These are phyloP conservation scores for Exophiala calicioides DNA, from an alignment of 2,329 filamentous ascomycete genomes.

Conservation along the genomic window DNA sequence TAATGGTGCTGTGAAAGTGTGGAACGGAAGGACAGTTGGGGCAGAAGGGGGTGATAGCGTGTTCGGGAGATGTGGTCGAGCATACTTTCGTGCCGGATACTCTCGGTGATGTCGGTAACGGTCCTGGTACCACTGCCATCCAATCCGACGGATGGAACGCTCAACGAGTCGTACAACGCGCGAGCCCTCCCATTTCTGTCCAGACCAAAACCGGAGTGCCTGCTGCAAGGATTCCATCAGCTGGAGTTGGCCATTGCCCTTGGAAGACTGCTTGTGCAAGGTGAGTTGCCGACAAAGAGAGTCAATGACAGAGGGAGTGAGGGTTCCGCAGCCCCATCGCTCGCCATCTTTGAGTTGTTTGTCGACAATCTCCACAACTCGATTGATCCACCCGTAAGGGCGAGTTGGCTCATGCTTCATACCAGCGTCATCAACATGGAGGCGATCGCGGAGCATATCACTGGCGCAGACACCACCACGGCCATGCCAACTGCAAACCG, in stretches of 20 bases:
- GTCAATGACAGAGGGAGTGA: slow-evolving; percentile 57
- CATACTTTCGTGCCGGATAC: slow-evolving; percentile 62
- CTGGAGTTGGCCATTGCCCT: slow-evolving; percentile 20
- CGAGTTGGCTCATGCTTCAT: slow-evolving; percentile 73
- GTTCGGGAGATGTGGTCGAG: slow-evolving; percentile 70
- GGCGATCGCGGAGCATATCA: slow-evolving; percentile 74
- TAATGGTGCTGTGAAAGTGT: slow-evolving; percentile 94
- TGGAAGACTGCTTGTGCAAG: slow-evolving; percentile 27
- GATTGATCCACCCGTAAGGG: slow-evolving; percentile 79
- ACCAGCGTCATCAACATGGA: slow-evolving; percentile 86
- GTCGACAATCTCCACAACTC: slow-evolving; percentile 85
- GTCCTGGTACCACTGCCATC: slow-evolving; percentile 87
- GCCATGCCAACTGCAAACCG: slow-evolving; percentile 91
- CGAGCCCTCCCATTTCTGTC: slow-evolving; percentile 83
- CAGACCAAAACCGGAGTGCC: slow-evolving; percentile 62
- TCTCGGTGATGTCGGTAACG: slow-evolving; percentile 65
- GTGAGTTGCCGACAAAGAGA: slow-evolving; percentile 54
- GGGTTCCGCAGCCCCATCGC: slow-evolving; percentile 74
- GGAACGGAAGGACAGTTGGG: slow-evolving; percentile 92
- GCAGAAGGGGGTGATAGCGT: slow-evolving; percentile 78
- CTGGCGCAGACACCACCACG: slow-evolving; percentile 81
- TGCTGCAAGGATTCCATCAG: slow-evolving; percentile 33
- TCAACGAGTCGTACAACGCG: slow-evolving; percentile 81
- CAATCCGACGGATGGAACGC: slow-evolving; percentile 73
- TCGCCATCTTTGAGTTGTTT: slow-evolving; percentile 86